phyloP scores from a whole-genome alignment of 2,329 filamentous ascomycete species.

The Boeremia exigua region DNA sequence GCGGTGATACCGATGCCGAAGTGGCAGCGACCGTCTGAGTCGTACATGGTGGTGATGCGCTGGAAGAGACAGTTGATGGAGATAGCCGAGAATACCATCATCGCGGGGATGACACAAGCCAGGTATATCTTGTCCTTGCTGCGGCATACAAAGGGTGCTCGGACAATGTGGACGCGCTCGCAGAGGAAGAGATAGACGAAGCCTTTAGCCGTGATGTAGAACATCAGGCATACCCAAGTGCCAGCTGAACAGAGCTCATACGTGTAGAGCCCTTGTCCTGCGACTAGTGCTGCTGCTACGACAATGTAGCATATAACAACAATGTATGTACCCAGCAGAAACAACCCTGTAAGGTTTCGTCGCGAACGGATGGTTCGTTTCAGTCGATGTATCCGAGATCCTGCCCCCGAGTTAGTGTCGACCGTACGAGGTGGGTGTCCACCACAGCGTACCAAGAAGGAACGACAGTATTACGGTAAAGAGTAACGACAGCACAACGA shows the following conservation, averaged over 20 bases:
- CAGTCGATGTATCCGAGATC: constrained; percentile 16
- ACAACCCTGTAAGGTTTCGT: constrained; percentile 23
- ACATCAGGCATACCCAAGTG: constrained; percentile 48
- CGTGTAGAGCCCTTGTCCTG: constrained; percentile 37
- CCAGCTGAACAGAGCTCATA: constrained; percentile 35
- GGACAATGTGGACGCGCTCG: constrained; percentile 49
- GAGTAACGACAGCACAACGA: constrained; percentile 16
- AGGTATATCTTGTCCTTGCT: constrained; percentile 44
- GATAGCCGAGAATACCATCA: constrained; percentile 30
- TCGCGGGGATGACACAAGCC: constrained; percentile 29
- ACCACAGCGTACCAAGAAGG: constrained; percentile 20
- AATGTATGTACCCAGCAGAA: constrained; percentile 25
- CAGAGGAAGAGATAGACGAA: constrained; percentile 48
- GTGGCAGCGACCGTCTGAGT: constrained; percentile 39
- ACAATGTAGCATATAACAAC: constrained; percentile 27
- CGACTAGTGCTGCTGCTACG: constrained; percentile 31
- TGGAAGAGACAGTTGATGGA: constrained; percentile 32
- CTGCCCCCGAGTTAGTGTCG: background rate
- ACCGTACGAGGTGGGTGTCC: background rate
- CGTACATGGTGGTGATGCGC: constrained; percentile 38
- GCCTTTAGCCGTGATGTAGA: constrained; percentile 45
- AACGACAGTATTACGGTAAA: constrained; percentile 19
- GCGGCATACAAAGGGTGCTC: constrained; percentile 37
- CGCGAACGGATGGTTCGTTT: constrained; percentile 16
- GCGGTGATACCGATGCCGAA: constrained; percentile 45